Evolutionary conservation across 225 moss, liverwort and hornwort species (phyloP).

Genomic region (Pseudoscleropodium purum): DNA sequence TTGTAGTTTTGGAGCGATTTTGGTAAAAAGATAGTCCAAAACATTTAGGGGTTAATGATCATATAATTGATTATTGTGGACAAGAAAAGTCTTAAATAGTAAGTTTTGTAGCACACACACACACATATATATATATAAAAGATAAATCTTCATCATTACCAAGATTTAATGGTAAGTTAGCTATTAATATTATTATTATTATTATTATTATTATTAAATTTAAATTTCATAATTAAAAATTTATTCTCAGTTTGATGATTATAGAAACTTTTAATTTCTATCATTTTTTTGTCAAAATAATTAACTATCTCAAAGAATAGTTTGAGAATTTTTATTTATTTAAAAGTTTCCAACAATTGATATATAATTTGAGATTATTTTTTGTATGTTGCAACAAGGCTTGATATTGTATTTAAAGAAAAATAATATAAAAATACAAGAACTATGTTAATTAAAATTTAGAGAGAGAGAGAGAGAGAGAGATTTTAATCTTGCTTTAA

Average conservation of each 20-base stretch:
- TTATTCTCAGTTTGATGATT: background rate
- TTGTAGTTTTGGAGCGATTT: no score
- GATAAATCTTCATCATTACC: background rate
- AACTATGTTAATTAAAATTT: background rate
- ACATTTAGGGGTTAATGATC: no score
- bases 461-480: no score
- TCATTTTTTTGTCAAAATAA: background rate
- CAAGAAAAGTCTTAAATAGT: background rate
- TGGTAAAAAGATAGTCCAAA: no score
- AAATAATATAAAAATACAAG: no score
- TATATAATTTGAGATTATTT: background rate
- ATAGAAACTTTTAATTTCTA: background rate
- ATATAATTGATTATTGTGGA: background rate
- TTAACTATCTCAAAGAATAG: background rate
- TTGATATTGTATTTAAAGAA: background rate
- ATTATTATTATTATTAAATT: no score
- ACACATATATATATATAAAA: no score
- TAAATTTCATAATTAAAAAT: background rate
- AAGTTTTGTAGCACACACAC: background rate
- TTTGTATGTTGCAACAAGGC: background rate
- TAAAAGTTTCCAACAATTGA: background rate
- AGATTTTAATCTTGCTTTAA: background rate
- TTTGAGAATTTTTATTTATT: background rate
- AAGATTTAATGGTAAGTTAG: background rate
- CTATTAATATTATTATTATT: no score